Conservation (phyloP, 169 alveolate genomes). For the Plasmodium vivax region DNA sequence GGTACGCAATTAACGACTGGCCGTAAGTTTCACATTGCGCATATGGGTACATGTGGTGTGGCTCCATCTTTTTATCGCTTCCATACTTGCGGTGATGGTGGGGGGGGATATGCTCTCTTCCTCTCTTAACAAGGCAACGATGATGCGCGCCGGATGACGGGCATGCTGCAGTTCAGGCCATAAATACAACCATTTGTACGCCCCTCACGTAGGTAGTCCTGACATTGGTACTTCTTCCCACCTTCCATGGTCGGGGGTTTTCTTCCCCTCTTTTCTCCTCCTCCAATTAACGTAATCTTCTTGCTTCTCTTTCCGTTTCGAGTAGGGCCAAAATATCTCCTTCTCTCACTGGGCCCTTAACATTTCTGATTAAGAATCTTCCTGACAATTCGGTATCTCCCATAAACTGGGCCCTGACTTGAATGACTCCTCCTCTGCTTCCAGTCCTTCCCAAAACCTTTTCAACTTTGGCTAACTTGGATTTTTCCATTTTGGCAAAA, state of each 20-base stretch:
- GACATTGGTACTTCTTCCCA: background rate
- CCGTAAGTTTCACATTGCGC: background rate
- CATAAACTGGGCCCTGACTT: constrained; percentile 94
- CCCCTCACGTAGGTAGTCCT: background rate
- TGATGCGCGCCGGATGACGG: background rate
- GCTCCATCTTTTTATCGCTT: background rate
- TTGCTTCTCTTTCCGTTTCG: constrained; percentile 98
- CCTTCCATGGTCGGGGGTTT: background rate
- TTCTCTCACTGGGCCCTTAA: constrained; percentile 98
- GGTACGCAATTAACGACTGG: background rate
- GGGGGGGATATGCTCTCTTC: background rate
- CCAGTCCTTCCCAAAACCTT: constrained; percentile 97
- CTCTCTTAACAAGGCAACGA: background rate
- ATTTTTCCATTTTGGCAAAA: constrained; percentile 84
- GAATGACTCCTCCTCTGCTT: constrained; percentile 98
- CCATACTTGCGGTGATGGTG: no score
- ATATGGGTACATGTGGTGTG: background rate
- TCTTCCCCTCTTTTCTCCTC: background rate
- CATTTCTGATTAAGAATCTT: constrained; percentile 96
- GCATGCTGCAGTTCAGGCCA: background rate
- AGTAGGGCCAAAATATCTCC: constrained; percentile 97
- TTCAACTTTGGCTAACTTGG: constrained; percentile 95
- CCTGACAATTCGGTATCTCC: constrained; percentile 91
- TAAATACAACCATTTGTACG: no score
- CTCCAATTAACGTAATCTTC: constrained; percentile 92